Evolutionary conservation across 108 stramenopile species (phyloP), one percentile per base, ranked within the genome.

Genomic region (Nannochloropsis gaditana): DNA sequence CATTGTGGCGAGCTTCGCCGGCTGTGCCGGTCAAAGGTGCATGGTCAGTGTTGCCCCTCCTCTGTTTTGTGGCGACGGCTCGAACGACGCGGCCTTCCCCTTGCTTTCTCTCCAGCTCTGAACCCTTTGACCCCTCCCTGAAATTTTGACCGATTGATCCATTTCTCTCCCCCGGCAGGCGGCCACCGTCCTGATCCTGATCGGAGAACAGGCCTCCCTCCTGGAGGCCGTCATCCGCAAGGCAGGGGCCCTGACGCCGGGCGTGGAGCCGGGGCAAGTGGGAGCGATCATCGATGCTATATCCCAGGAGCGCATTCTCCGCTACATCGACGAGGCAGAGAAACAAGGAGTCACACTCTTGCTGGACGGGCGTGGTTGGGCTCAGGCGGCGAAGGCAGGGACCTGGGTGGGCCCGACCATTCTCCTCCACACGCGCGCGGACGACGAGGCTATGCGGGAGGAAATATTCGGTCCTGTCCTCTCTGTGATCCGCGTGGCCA

Each of bases 401-500:
- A 92, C 88, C 84, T 97, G 95, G 94, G 91, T 97, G 79, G 95
- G 96, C 15, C 97, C 97, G 9, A 98, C 97, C 41, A 87, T 98
- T 17, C 89, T 98, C 43, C 85, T 92, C 44, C 96, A 96, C 83
- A 84, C 82, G n/a, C 92, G 91, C 42, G 31, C 17, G 42, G 84
- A 31, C 5, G 95, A 95, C 86, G 91, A 87, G 79, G 94, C 93
- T 5, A 91, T 96, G 91, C 88, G 87, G 73, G 96, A 98, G 80
- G 97, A 98, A 85, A 92, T 98, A 4, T 98, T 98, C 90, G 97
- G 97, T 9, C 97, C 97, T 5, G 95, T 95, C 43, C 89, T 98
- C 59, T 93, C 92, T 79, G 93, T 98, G 9, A 93, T 88, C 83
- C 82, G 87, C 31, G 94, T 93, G 8, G 43, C 81, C 2, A 90